These are phyloP conservation scores for Diaporthe citriasiana DNA, from an alignment of 2,329 filamentous ascomycete species.

Conservation along the genomic window DNA sequence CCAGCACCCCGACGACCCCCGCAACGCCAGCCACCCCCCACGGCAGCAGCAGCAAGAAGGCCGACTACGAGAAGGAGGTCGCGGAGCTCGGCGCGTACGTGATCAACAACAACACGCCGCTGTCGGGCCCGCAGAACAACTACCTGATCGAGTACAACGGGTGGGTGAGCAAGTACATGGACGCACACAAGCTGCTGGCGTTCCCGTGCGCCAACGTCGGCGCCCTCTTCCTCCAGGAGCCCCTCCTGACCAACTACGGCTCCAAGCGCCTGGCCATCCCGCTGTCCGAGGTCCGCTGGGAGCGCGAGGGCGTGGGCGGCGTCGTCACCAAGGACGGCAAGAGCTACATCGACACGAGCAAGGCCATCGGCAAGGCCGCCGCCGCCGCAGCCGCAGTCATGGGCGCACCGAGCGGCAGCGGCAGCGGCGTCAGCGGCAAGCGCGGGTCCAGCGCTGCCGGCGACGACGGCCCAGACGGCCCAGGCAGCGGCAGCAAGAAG, in stretches of 20 bases:
- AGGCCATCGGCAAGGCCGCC: constrained; percentile 56
- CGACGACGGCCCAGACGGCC: constrained; percentile 38
- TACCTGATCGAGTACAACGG: constrained; percentile 87
- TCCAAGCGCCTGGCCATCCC: constrained; percentile 88
- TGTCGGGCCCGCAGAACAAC: constrained; percentile 84
- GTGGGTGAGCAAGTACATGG: constrained; percentile 84
- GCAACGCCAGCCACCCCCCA: constrained; percentile 41
- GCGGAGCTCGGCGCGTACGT: constrained; percentile 83
- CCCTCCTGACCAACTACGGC: constrained; percentile 75
- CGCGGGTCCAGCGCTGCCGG: constrained; percentile 17
- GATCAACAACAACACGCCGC: constrained; percentile 85
- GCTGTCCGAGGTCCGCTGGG: constrained; percentile 87
- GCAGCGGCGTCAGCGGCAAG: constrained; percentile 36
- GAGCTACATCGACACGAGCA: constrained; percentile 69
- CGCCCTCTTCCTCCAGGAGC: constrained; percentile 84
- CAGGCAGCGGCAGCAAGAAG: constrained; percentile 46
- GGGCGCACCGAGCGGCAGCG: not conserved
- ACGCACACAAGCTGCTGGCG: constrained; percentile 76
- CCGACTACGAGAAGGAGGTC: constrained; percentile 73
- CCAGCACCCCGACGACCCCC: constrained; percentile 39
- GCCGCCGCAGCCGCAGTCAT: constrained; percentile 45
- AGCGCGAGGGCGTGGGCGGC: constrained; percentile 79
- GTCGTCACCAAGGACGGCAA: constrained; percentile 72
- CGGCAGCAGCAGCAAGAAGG: constrained; percentile 50
- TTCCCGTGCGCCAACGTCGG: constrained; percentile 85